A percentile compares a stretch with the other conserved stretches of the same genome.
phyloP scores from a whole-genome alignment of 306 rosid genomes.

The Quillaja saponaria region DNA sequence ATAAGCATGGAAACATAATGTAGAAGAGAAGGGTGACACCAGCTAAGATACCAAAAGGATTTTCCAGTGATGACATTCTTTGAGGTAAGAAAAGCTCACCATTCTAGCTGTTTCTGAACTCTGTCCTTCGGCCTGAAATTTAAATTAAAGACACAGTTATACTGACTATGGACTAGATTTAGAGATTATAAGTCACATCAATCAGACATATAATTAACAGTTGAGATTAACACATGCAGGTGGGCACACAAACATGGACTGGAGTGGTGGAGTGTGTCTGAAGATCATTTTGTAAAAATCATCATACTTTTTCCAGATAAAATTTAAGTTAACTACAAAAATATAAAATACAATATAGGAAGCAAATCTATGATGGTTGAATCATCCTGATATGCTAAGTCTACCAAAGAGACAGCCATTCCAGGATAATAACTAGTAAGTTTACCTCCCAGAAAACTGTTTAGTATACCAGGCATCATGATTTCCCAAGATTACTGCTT shows the following conservation, averaged over 20 bases:
- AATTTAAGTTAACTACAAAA: slow-evolving; percentile 5
- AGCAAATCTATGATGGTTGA: slow-evolving; percentile 13
- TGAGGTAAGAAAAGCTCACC: slow-evolving; percentile 60
- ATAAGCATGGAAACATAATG: too few relatives aligned
- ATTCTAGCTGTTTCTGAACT: slow-evolving; percentile 90
- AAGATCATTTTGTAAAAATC: neutral
- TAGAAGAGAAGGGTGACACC: too few relatives aligned
- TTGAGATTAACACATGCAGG: slow-evolving; percentile 2
- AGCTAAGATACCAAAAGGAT: slow-evolving; percentile 1
- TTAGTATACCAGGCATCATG: slow-evolving; percentile 91
- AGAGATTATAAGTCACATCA: slow-evolving; percentile 22
- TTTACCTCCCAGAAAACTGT: slow-evolving; percentile 73
- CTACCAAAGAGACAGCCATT: slow-evolving; percentile 2
- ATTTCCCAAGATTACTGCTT: slow-evolving; percentile 84
- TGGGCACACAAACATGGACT: neutral
- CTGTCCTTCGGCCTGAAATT: slow-evolving; percentile 71
- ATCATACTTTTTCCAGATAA: slow-evolving; percentile 5
- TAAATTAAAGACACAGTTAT: slow-evolving; percentile 38
- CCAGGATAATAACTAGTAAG: slow-evolving; percentile 28
- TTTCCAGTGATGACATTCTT: slow-evolving; percentile 24
- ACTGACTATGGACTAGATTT: slow-evolving; percentile 20
- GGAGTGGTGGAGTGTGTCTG: neutral
- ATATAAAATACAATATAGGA: slow-evolving; percentile 10
- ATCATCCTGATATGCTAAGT: too few relatives aligned
- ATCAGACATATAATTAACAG: slow-evolving; percentile 22